Evolutionary conservation across 2,329 filamentous ascomycete genomes (phyloP), one percentile per base, ranked within the genome.

Genomic region (Colletotrichum simmondsii): DNA sequence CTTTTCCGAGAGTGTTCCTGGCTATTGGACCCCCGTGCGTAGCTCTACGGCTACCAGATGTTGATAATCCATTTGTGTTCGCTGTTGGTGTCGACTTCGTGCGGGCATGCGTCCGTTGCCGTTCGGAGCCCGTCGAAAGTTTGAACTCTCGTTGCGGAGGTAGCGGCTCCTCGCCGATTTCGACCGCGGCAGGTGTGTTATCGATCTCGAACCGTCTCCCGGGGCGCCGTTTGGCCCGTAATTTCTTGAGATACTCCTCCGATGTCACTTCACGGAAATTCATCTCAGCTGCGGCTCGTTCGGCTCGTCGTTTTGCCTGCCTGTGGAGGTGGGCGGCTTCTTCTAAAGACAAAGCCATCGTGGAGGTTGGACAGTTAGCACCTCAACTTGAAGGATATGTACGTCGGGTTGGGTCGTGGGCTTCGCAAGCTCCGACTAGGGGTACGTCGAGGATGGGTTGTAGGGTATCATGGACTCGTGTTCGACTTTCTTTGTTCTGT

Each of bases 281-380:
- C 66, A 73, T 70, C n/a, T 70, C 67, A 42, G 61, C 66, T 3
- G 71, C 71, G 46, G 71, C 71, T 22, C 71, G 60, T 42, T 73
- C 71, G 61, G 71, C 71, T 12, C 71, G 49, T 22, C 71, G 71
- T 46, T 46, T 58, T 14, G 67, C 71, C 30, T 71, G 71, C 35
- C 71, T 67, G 10, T 73, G 60, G 28, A 73, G 60, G 46, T 73
- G 54, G 30, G 66, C 35, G 19, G 30, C 10, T 35, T 73, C 58
- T 5, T 73, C 66, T n/a, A 60, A 28, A 32, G 66, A 65, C 6
- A 73, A 22, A 5, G 60, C 65, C 71, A 73, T 73, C 5, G 28
- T 37, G 7, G 16, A 8, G 22, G 16, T 37, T 1, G 26, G 42
- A 11, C 7, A 12, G 46, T 7, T 16, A 12, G 11, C 30, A 24